Percentiles rank a stretch among this genome's conserved stretches.
Evolutionary conservation across 805 yeast species (phyloP).

Genomic region (Candida multigemmis): DNA sequence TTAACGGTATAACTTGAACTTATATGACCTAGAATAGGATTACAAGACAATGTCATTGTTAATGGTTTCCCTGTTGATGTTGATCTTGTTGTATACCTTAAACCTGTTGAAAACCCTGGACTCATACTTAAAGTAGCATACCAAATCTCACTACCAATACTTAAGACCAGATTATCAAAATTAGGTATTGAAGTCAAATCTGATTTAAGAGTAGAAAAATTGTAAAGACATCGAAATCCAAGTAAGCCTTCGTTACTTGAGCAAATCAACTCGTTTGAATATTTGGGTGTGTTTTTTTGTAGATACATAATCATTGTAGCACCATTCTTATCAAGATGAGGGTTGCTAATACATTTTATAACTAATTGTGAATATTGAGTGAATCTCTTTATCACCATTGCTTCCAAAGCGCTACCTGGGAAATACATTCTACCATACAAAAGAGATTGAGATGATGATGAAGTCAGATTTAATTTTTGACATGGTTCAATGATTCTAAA

Average conservation of each 20-base stretch:
- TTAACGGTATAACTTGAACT: constrained; percentile 82
- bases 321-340: constrained; percentile 42
- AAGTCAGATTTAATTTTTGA: constrained; percentile 4
- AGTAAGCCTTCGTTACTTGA: constrained; percentile 77
- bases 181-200: constrained; percentile 31
- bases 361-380: constrained; percentile 54
- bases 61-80: constrained; percentile 84
- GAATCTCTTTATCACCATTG: constrained; percentile 66
- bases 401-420: constrained; percentile 82
- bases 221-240: constrained; percentile 75
- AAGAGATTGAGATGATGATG: constrained; percentile 26
- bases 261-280: constrained; percentile 65
- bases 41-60: constrained; percentile 76
- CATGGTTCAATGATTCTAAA: constrained; percentile 49
- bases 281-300: constrained; percentile 57
- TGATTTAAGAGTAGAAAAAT: constrained; percentile 31
- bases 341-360: constrained; percentile 68
- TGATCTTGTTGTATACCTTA: constrained; percentile 78
- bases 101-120: constrained; percentile 82
- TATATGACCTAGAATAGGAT: constrained; percentile 85
- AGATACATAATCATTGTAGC: constrained; percentile 60
- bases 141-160: constrained; percentile 84
- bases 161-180: constrained; percentile 54
- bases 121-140: constrained; percentile 75
- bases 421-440: constrained; percentile 82